These are phyloP conservation scores for Hypoxylon trugodes DNA, from an alignment of 495 filamentous ascomycete species.

Conservation along the genomic window DNA sequence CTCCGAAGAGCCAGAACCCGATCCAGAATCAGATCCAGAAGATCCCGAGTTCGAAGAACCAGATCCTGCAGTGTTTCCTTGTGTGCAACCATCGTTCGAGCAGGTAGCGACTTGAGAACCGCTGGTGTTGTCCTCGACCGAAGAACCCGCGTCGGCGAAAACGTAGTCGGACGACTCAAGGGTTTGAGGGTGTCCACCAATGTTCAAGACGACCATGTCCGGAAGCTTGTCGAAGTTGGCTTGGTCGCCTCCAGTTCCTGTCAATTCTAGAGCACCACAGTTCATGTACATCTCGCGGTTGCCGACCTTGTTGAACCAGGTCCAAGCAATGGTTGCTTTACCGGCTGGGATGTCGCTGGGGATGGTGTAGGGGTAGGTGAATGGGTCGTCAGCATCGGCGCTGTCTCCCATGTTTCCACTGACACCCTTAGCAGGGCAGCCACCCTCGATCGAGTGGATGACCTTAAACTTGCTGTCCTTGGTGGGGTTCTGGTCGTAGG, in stretches of 20 bases:
- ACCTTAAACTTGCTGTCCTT: conserved; percentile 74
- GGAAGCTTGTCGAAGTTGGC: conserved; percentile 68
- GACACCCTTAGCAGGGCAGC: conserved; percentile 69
- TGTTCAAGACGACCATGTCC: conserved; percentile 83
- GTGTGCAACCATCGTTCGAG: conserved; percentile 26
- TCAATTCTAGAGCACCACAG: conserved; percentile 78
- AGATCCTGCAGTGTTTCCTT: conserved; percentile 19
- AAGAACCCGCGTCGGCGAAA: conserved; percentile 65
- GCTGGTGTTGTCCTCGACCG: conserved; percentile 54
- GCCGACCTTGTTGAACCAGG: conserved; percentile 90
- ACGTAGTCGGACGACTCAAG: conserved; percentile 53
- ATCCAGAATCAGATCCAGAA: conserved; percentile 32
- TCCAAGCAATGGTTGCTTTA: conserved; percentile 77
- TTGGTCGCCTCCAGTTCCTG: conserved; percentile 57
- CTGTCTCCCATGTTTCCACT: conserved; percentile 52
- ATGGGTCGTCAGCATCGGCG: conserved; percentile 40
- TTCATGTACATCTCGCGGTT: conserved; percentile 98
- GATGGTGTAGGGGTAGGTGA: conserved; percentile 64
- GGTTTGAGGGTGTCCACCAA: conserved; percentile 65
- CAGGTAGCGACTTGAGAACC: conserved; percentile 33
- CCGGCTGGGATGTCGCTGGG: conserved; percentile 67
- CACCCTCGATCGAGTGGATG: conserved; percentile 83
- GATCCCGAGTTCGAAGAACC: conserved; percentile 31
- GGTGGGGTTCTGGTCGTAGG: conserved; percentile 72
- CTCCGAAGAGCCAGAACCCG: conserved; percentile 28